phyloP scores from a whole-genome alignment of 2,329 filamentous ascomycete genomes.

The Hypoxylon sp. region DNA sequence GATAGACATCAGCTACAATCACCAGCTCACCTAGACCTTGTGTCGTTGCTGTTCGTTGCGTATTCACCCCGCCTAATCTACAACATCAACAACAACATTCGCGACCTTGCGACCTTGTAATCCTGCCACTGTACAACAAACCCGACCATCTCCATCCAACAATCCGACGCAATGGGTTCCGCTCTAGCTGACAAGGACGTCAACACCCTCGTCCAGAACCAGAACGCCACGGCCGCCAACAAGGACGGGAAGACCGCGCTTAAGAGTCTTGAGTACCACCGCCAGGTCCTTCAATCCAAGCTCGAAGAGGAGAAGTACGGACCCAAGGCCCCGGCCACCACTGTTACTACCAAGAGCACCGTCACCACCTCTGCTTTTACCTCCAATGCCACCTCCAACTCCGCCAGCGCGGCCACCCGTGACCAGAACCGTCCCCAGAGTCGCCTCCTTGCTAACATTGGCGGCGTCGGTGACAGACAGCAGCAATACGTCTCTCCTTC shows the following conservation, averaged over 20 bases:
- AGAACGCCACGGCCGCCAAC: constrained; percentile 46
- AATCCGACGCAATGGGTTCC: constrained; percentile 61
- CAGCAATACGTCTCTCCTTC: constrained; percentile 81
- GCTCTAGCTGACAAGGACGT: constrained; percentile 73
- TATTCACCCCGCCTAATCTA: not conserved
- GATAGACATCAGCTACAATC: not conserved
- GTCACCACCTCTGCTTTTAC: not conserved
- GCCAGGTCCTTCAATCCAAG: constrained; percentile 78
- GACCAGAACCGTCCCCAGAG: constrained; percentile 34
- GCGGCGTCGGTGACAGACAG: constrained; percentile 48
- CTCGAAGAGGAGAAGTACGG: constrained; percentile 73
- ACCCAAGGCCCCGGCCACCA: constrained; percentile 19
- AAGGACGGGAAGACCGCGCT: constrained; percentile 50
- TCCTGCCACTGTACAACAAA: not conserved
- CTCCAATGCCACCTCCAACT: not conserved
- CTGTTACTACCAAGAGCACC: constrained; percentile 14
- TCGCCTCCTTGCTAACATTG: constrained; percentile 48
- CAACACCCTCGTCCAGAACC: constrained; percentile 63
- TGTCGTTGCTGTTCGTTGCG: not conserved
- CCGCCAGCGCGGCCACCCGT: constrained; percentile 22
- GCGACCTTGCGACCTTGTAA: constrained; percentile 5
- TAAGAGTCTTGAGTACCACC: constrained; percentile 79
- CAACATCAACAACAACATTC: not conserved
- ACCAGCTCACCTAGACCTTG: not conserved
- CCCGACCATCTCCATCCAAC: constrained; percentile 6